A percentile compares a stretch with the other conserved stretches of the same genome.
Conservation (phyloP, 176 grass and related monocot genomes). For the Melocanna baccifera region DNA sequence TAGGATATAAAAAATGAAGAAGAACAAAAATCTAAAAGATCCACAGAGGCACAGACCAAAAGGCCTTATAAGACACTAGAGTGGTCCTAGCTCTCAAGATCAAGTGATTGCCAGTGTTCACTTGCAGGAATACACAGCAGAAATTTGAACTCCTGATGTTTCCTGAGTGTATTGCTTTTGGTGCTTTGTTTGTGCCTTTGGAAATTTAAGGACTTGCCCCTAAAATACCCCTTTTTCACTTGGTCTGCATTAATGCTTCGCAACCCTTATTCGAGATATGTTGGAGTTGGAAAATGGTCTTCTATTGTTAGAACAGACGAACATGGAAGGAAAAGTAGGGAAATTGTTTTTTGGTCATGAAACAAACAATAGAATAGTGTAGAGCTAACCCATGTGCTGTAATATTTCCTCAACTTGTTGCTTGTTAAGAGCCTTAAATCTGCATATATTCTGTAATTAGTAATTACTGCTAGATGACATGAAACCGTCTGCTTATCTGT, state of each 20-base stretch:
- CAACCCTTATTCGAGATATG: background rate
- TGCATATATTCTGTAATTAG: slow-evolving; percentile 2
- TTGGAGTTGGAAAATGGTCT: background rate
- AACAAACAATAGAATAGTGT: background rate
- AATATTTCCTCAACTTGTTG: background rate
- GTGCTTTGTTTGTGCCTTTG: background rate
- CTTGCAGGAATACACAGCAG: background rate
- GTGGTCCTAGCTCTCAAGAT: background rate
- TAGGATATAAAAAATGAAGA: background rate
- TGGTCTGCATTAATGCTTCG: background rate
- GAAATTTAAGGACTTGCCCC: background rate
- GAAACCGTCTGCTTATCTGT: slow-evolving; percentile 22
- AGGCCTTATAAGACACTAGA: too few species aligned
- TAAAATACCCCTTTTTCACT: background rate
- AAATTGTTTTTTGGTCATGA: slow-evolving; percentile 3
- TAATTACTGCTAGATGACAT: slow-evolving; percentile 8
- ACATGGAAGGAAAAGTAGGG: background rate
- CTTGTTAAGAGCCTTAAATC: background rate
- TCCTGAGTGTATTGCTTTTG: background rate
- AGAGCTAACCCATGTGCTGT: background rate
- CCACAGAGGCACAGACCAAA: background rate
- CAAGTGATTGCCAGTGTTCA: background rate
- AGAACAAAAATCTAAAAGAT: background rate
- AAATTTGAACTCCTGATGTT: background rate
- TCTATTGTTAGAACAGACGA: background rate